phyloP scores from a whole-genome alignment of 345 rosid species.

The Salix dunnii region DNA sequence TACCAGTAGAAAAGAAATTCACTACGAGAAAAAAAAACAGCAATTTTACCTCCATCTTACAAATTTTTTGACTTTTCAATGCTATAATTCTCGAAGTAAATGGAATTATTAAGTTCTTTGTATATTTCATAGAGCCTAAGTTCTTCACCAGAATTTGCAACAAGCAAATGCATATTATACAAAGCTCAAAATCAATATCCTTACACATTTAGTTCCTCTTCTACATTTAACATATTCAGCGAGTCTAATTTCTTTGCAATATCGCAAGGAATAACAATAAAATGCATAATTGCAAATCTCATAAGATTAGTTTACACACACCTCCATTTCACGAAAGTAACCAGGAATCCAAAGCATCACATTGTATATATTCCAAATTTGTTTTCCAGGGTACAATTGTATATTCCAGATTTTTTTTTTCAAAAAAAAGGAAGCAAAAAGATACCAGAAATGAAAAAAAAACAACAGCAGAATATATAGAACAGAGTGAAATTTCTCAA shows the following conservation, averaged over 20 bases:
- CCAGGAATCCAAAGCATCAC: neutral
- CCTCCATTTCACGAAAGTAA: neutral
- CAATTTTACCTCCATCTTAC: neutral
- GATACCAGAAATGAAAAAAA: neutral
- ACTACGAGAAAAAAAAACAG: neutral
- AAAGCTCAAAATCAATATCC: neutral
- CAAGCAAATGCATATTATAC: neutral
- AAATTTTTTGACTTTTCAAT: too few species aligned
- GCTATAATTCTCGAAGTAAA: neutral
- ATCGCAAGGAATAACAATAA: neutral
- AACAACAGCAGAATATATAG: neutral
- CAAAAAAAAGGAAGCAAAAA: neutral
- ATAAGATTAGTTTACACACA: neutral
- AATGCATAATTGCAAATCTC: neutral
- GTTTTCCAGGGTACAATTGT: too few species aligned
- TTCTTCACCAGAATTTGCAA: neutral
- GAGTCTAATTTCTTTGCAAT: neutral
- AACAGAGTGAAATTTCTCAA: neutral
- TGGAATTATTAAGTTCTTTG: neutral
- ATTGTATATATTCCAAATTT: neutral
- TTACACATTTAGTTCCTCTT: neutral
- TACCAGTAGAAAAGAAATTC: neutral
- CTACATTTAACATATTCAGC: neutral
- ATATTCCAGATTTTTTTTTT: neutral
- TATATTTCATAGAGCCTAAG: neutral